Evolutionary conservation across 108 stramenopile genomes (phyloP).

Genomic region (Cyclotella kingstonii): DNA sequence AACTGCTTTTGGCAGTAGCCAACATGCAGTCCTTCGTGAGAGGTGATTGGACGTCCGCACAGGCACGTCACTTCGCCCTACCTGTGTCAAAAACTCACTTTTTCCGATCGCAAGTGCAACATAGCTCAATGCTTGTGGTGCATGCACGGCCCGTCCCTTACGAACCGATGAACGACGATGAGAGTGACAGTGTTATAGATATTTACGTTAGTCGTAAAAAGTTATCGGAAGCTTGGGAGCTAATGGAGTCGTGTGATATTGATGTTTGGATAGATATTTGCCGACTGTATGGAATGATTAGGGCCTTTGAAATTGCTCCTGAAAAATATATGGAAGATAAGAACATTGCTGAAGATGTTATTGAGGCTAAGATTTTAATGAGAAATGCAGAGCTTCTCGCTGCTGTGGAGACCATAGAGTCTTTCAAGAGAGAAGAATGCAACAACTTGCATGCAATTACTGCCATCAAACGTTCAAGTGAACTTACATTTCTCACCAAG

Average conservation of each 20-base stretch:
- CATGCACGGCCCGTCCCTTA: conserved; percentile 33
- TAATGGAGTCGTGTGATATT: conserved; percentile 36
- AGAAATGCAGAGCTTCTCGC: conserved; percentile 28
- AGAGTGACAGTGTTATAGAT: conserved; percentile 18
- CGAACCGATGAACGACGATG: background rate
- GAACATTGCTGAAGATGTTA: conserved; percentile 23
- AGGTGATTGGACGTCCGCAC: conserved; percentile 39
- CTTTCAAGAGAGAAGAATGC: conserved; percentile 34
- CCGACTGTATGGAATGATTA: conserved; percentile 19
- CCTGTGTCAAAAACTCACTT: conserved; percentile 30
- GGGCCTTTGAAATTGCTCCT: conserved; percentile 17
- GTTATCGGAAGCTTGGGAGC: conserved; percentile 27
- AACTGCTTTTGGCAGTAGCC: conserved; percentile 15
- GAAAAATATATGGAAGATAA: conserved; percentile 14
- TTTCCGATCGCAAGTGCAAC: conserved; percentile 23
- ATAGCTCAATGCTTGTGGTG: conserved; percentile 38
- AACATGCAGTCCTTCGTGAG: conserved; percentile 37
- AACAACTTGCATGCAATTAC: conserved; percentile 7
- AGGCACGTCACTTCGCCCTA: conserved; percentile 23
- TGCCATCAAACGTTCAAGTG: conserved; percentile 19
- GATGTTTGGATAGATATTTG: conserved; percentile 36
- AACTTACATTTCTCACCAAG: conserved; percentile 14
- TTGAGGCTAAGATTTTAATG: conserved; percentile 37
- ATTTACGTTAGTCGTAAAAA: conserved; percentile 33
- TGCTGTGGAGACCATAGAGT: conserved; percentile 31